Base-by-base conservation (phyloP, 441 rosid species). In the Jatropha multifida region DNA sequence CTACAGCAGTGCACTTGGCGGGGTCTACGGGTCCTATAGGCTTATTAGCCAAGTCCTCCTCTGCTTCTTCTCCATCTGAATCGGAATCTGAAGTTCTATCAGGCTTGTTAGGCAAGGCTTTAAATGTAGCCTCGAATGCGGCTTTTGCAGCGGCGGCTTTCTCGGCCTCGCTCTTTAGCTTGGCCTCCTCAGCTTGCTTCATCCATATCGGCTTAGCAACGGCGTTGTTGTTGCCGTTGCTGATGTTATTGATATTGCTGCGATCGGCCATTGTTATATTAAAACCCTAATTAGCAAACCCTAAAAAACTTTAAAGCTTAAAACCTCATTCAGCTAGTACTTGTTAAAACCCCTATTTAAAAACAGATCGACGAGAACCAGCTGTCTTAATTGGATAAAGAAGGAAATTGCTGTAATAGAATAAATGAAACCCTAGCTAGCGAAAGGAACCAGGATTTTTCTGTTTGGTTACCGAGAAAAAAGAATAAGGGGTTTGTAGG, bases 181-280 rank as follows among this genome's bases (percentile, higher is more conserved):
- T 96, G 0, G 98, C 98, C 74, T 93, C 98, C 78, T 93, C 98
- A 3, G 98, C 98, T 69, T 94, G 98, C 81, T 94, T 96, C 91
- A 92, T 83, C 98, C 99, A 94, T 79, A 92, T 84, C 58, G 99
- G 93, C 81, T 90, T 94, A 69, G 75, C 82, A 61, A 82, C 80
- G 38, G 83, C 77, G 63, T 18, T 32, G 20, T 38, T 14, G 58
- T 5, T 18, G 8, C 48, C 9, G 61, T 8, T 41, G 4, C 46
- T 26, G 59, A 20, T 44, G 60, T 49, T 44, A 7, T 7, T 44
- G 75, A 6, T 26, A 54, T 13, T 42, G 68, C 8, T 77, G 20
- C 80, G 77, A 80, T 80, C 83, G 38, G 81, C 46, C 83, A 81
- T 81, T 49, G 58, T 58, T 23, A 32, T 32, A 69, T 23, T 4